Evolutionary conservation across 352 stramenopile species (phyloP).

Genomic region (Phytophthora kernoviae): DNA sequence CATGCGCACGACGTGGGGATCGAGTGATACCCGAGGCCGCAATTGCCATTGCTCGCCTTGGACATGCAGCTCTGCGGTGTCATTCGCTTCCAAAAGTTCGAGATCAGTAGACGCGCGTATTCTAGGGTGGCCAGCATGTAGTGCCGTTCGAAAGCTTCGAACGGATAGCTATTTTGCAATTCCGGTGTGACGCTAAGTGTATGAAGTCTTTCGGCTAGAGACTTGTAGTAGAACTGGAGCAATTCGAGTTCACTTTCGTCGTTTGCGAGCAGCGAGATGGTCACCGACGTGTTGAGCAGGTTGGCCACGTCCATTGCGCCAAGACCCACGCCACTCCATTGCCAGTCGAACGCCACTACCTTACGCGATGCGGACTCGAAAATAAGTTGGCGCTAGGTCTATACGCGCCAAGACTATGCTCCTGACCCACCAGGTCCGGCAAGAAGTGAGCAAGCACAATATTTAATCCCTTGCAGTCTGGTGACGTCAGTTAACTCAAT

Average conservation of each 20-base stretch:
- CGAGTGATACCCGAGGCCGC: slow-evolving; percentile 71
- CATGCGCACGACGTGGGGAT: slow-evolving; percentile 62
- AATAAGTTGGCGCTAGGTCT: slow-evolving; percentile 77
- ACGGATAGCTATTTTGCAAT: slow-evolving; percentile 40
- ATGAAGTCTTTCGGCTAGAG: slow-evolving; percentile 30
- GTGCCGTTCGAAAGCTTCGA: slow-evolving; percentile 58
- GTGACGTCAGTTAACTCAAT: too few species aligned
- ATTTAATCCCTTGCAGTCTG: too few species aligned
- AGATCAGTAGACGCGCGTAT: slow-evolving; percentile 66
- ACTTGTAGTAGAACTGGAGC: slow-evolving; percentile 62
- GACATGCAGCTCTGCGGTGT: slow-evolving; percentile 48
- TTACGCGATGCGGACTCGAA: slow-evolving; percentile 47
- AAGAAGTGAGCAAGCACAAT: too few species aligned
- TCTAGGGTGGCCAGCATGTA: slow-evolving; percentile 66
- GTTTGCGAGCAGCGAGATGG: slow-evolving; percentile 42
- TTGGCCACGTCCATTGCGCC: slow-evolving; percentile 71
- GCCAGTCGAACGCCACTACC: slow-evolving; percentile 76
- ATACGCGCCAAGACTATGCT: too few species aligned
- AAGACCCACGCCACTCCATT: slow-evolving; percentile 68
- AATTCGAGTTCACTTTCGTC: slow-evolving; percentile 40
- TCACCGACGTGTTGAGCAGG: slow-evolving; percentile 69
- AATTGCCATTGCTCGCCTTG: slow-evolving; percentile 61
- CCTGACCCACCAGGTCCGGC: too few species aligned
- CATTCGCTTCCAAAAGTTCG: slow-evolving; percentile 59
- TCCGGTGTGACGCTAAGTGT: slow-evolving; percentile 3